These are phyloP conservation scores for Madurella fahalii DNA, from an alignment of 2,329 filamentous ascomycete species.

Conservation along the genomic window DNA sequence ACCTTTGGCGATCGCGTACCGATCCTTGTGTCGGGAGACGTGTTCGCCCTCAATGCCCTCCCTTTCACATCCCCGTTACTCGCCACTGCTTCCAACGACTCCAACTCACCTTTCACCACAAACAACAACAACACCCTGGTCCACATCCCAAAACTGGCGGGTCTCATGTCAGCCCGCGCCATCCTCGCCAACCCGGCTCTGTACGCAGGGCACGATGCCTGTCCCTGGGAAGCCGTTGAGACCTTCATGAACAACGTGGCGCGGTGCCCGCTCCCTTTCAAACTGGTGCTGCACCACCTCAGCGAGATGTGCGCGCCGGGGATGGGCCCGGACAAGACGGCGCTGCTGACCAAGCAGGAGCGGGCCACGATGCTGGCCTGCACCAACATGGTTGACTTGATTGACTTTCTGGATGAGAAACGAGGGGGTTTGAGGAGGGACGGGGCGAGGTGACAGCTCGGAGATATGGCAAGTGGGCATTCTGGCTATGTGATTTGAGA, in stretches of 20 bases:
- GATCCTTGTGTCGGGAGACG: conserved; percentile 65
- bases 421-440: conserved; percentile 24
- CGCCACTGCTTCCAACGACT: conserved; percentile 20
- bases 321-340: conserved; percentile 48
- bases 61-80: conserved; percentile 40
- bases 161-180: conserved; percentile 68
- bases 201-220: conserved; percentile 53
- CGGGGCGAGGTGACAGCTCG: not conserved
- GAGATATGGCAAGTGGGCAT: not conserved
- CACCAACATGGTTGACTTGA: conserved; percentile 52
- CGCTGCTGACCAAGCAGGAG: conserved; percentile 55
- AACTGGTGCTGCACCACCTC: conserved; percentile 62
- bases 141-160: conserved; percentile 47
- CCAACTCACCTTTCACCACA: conserved; percentile 15
- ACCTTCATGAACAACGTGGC: conserved; percentile 57
- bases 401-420: conserved; percentile 58
- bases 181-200: conserved; percentile 64
- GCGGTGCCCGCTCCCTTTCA: conserved; percentile 56
- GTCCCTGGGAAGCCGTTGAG: conserved; percentile 60
- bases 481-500: too few relatives aligned
- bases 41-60: conserved; percentile 54
- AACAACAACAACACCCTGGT: conserved; percentile 29
- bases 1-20: conserved; percentile 54
- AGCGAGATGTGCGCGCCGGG: conserved; percentile 62
- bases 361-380: conserved; percentile 46